Conservation (phyloP, 345 rosid genomes). For the Anastatica hierochuntica region DNA sequence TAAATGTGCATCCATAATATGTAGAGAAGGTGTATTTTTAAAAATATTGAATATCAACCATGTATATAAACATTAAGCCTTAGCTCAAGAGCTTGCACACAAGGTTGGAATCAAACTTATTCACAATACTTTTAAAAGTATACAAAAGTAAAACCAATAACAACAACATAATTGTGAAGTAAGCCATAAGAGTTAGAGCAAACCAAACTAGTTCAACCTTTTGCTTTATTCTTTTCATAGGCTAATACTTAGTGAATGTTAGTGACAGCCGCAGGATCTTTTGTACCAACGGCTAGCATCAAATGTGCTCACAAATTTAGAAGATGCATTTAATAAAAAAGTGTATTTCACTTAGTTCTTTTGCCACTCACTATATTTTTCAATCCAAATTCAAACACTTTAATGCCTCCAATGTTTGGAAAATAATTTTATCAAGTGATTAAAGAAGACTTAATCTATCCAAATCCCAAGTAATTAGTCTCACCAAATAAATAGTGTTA, state of each 20-base stretch:
- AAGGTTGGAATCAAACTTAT: too few relatives aligned
- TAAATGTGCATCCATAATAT: too few relatives aligned
- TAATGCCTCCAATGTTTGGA: conserved; percentile 13
- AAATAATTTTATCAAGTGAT: background rate
- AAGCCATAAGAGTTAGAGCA: too few relatives aligned
- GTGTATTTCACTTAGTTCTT: background rate
- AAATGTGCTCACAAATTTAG: conserved; percentile 20
- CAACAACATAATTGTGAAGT: conserved; percentile 17
- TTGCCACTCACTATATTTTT: background rate
- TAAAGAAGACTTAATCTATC: conserved; percentile 8
- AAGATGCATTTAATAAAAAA: conserved; percentile 12
- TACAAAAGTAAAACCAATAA: conserved; percentile 18
- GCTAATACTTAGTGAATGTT: conserved; percentile 21
- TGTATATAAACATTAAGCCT: too few relatives aligned
- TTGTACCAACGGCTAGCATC: conserved; percentile 22
- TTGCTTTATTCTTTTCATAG: too few relatives aligned
- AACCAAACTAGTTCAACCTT: conserved; percentile 14
- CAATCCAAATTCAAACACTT: conserved; percentile 3
- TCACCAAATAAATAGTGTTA: conserved; percentile 9
- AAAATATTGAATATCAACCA: too few relatives aligned
- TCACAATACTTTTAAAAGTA: too few relatives aligned
- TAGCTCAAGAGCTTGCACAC: too few relatives aligned
- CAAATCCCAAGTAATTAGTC: conserved; percentile 21
- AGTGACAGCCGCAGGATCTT: conserved; percentile 22
- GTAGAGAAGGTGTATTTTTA: too few relatives aligned